Conservation (phyloP, 805 yeast genomes). For the Starmerella stigmatis region DNA sequence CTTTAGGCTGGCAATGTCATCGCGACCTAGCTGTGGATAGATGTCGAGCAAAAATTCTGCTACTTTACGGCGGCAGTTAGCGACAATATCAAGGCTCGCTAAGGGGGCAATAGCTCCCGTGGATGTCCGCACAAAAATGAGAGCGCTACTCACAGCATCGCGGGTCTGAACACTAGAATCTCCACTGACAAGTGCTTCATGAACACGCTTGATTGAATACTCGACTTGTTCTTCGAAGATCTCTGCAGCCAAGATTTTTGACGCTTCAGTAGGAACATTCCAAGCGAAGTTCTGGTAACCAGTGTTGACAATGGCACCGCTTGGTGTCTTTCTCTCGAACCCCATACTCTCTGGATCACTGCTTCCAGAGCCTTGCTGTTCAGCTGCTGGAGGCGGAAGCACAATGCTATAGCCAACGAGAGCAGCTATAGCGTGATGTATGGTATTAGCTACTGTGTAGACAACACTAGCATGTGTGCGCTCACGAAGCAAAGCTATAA, state of each 20-base stretch:
- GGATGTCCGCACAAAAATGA: constrained; percentile 48
- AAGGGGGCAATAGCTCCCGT: constrained; percentile 54
- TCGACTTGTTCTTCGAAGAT: constrained; percentile 43
- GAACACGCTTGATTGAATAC: constrained; percentile 15
- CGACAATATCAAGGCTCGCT: not conserved
- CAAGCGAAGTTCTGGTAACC: constrained; percentile 47
- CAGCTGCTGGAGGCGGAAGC: constrained; percentile 11
- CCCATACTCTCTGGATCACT: too few species aligned
- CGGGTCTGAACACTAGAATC: constrained; percentile 19
- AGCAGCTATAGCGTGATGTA: constrained; percentile 58
- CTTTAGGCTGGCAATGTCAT: constrained; percentile 53
- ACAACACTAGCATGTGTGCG: constrained; percentile 56
- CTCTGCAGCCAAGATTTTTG: constrained; percentile 50
- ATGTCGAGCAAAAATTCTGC: constrained; percentile 33
- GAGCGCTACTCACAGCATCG: constrained; percentile 47
- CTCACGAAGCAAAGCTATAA: constrained; percentile 37
- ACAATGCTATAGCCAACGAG: constrained; percentile 33
- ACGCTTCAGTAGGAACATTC: constrained; percentile 56
- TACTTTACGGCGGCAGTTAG: not conserved
- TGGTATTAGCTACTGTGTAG: constrained; percentile 48
- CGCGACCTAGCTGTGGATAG: constrained; percentile 42
- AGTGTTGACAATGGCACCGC: constrained; percentile 37
- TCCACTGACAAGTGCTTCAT: not conserved
- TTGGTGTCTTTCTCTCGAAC: constrained; percentile 6
- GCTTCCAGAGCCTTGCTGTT: too few species aligned